Evolutionary conservation across 2,329 filamentous ascomycete species (phyloP).

Genomic region (Cytospora schulzeri): DNA sequence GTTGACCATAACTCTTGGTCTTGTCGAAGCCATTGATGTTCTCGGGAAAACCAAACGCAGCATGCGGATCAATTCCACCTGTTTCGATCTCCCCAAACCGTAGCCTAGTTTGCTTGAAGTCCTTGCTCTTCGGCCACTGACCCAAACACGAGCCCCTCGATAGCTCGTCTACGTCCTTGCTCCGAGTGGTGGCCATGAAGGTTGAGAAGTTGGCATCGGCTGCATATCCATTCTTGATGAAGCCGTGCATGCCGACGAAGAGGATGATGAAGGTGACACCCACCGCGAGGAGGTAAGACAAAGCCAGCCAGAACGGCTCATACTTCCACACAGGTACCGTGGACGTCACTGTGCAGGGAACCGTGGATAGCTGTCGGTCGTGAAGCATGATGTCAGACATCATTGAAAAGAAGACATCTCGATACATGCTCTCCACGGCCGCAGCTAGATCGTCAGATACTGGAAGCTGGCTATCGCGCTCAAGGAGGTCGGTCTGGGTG

Average conservation of each 20-base stretch:
- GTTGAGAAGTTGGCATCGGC: conserved; percentile 24
- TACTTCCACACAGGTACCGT: conserved; percentile 28
- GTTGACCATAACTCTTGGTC: conserved; percentile 13
- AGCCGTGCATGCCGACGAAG: conserved; percentile 21
- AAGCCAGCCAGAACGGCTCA: conserved; percentile 25
- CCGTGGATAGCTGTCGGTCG: conserved; percentile 5
- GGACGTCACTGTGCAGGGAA: conserved; percentile 10
- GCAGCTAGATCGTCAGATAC: conserved; percentile 15
- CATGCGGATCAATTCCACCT: conserved; percentile 1
- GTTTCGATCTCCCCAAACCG: conserved; percentile 25
- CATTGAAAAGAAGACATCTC: conserved; percentile 26
- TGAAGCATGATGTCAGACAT: conserved; percentile 23
- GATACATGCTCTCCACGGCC: conserved; percentile 16
- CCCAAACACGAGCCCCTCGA: conserved; percentile 21
- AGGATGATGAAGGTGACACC: conserved; percentile 19
- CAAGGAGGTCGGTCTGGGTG: conserved; percentile 22
- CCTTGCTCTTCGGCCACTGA: conserved; percentile 25
- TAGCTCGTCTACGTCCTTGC: conserved; percentile 22
- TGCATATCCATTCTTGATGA: conserved; percentile 25
- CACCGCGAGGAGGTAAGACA: conserved; percentile 27
- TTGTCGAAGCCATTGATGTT: conserved; percentile 18
- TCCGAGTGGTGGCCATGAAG: conserved; percentile 25
- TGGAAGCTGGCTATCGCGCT: conserved; percentile 14
- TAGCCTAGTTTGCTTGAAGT: conserved; percentile 20
- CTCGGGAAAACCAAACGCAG: conserved; percentile 20